Percentiles rank a stretch among this genome's conserved stretches.
phyloP scores from a whole-genome alignment of 2,329 filamentous ascomycete species.

The Decorospora gaudefroyi region DNA sequence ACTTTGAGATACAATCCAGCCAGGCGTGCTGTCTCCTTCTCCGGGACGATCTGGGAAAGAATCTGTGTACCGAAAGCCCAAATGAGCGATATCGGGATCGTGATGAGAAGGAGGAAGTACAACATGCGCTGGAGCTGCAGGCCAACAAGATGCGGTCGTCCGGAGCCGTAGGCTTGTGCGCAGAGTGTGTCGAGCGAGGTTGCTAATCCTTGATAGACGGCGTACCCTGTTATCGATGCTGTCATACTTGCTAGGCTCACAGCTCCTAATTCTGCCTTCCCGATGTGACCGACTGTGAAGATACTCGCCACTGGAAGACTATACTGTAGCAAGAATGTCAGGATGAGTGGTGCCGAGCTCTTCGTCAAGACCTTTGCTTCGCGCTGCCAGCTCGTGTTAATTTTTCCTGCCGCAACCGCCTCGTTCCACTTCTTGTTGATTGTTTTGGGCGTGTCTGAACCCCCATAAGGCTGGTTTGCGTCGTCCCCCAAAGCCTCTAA shows the following conservation, averaged over 20 bases:
- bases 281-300: conserved; percentile 57
- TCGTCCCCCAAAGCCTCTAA: conserved; percentile 48
- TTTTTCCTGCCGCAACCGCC: conserved; percentile 76
- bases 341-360: conserved; percentile 51
- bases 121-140: conserved; percentile 82
- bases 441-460: conserved; percentile 55
- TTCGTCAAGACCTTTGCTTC: conserved; percentile 79
- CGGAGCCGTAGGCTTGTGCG: conserved; percentile 90
- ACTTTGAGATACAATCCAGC: conserved; percentile 76
- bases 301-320: conserved; percentile 54
- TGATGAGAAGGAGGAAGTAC: conserved; percentile 72
- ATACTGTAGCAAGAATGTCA: conserved; percentile 57
- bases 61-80: conserved; percentile 72
- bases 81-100: conserved; percentile 70
- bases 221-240: conserved; percentile 55
- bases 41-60: conserved; percentile 68
- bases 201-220: conserved; percentile 66
- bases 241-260: conserved; percentile 56
- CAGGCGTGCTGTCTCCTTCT: conserved; percentile 69
- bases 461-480: conserved; percentile 50
- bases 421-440: conserved; percentile 59
- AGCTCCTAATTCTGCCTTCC: conserved; percentile 54
- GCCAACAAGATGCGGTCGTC: conserved; percentile 85
- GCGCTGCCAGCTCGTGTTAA: conserved; percentile 88
- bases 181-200: conserved; percentile 92